A percentile compares a stretch with the other conserved stretches of the same genome.
Conservation (phyloP, 352 stramenopile genomes). For the Pythium plurisporium region DNA sequence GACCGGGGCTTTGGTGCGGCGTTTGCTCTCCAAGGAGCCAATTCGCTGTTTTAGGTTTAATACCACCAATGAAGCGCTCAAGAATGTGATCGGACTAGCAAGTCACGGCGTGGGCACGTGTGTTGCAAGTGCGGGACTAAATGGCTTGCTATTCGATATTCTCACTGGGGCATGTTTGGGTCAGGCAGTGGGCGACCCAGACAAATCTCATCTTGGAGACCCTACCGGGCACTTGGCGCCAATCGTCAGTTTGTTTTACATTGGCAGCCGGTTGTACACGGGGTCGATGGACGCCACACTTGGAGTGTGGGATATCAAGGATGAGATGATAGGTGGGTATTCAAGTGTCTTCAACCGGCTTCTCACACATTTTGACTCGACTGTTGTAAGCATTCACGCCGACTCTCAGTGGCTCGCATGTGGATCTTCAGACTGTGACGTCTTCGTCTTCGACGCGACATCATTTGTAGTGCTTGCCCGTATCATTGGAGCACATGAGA, state of each 20-base stretch:
- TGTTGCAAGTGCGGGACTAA: constrained; percentile 43
- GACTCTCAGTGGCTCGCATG: constrained; percentile 52
- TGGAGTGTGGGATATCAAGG: constrained; percentile 61
- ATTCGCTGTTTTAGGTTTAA: constrained; percentile 78
- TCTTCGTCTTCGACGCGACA: constrained; percentile 58
- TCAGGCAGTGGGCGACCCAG: constrained; percentile 55
- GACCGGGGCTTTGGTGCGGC: constrained; percentile 70
- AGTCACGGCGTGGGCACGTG: constrained; percentile 65
- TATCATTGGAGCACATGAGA: constrained; percentile 48
- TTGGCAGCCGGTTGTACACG: constrained; percentile 60
- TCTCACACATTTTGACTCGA: constrained; percentile 65
- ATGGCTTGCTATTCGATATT: constrained; percentile 56
- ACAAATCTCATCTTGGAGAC: constrained; percentile 58
- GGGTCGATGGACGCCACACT: constrained; percentile 59
- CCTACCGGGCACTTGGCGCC: constrained; percentile 58
- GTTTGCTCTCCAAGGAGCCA: constrained; percentile 51
- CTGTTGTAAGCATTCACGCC: constrained; percentile 62
- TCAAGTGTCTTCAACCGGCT: constrained; percentile 42
- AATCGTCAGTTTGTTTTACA: constrained; percentile 64
- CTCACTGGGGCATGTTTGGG: constrained; percentile 58
- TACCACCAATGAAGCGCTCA: constrained; percentile 58
- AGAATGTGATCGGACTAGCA: constrained; percentile 66
- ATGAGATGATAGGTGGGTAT: constrained; percentile 46
- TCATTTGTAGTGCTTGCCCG: constrained; percentile 40
- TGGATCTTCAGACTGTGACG: constrained; percentile 60